Base-by-base conservation (phyloP, 768 basidiomycete species). In the Boletus pseudo-olivaceus region DNA sequence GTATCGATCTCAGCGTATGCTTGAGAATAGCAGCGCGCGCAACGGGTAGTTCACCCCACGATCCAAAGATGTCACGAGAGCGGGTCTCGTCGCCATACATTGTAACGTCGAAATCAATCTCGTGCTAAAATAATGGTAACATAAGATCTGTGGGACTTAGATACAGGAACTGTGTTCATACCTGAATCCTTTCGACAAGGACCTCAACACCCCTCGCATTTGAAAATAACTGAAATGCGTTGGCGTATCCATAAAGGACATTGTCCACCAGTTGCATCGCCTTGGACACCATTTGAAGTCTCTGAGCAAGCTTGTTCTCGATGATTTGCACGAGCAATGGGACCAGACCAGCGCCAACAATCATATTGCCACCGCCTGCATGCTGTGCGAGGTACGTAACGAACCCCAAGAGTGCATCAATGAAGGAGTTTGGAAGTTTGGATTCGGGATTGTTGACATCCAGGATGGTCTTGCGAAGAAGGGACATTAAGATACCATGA, bases 191-290 rank as follows among this genome's bases (percentile, higher is more conserved):
- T 43, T 86, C 82, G 9, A 97, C 93, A 15, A 98, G 80, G 5
- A 83, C 80, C 47, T 90, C 86, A 12, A 99, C 85, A 11, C 97
- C 97, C 19, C 84, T 83, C 0, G 85, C 84, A 40, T 86, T 82
- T 68, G 87, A 89, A 72, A 96, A 98, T 11, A 94, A 74, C 57
- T 85, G 84, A 66, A 98, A 92, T 0, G 90, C 93, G 55, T 88
- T 93, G 20, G 85, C 79, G 63, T 88, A 94, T 48, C 89, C 88
- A 66, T 96, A 98, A 19, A 98, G 77, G 40, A 97, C 86, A 64
- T 88, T 92, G 70, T 98, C 97, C 57, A 98, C 80, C 14, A 98
- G 76, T 54, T 93, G 90, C 83, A 93, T 90, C 0, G 90, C 88
- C 72, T 93, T 96, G 23, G 92, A 90, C 2, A 96, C 81, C 52